Base-by-base conservation (phyloP, 1,284 basidiomycete species). In the Neotropicomus parvogracilis region DNA sequence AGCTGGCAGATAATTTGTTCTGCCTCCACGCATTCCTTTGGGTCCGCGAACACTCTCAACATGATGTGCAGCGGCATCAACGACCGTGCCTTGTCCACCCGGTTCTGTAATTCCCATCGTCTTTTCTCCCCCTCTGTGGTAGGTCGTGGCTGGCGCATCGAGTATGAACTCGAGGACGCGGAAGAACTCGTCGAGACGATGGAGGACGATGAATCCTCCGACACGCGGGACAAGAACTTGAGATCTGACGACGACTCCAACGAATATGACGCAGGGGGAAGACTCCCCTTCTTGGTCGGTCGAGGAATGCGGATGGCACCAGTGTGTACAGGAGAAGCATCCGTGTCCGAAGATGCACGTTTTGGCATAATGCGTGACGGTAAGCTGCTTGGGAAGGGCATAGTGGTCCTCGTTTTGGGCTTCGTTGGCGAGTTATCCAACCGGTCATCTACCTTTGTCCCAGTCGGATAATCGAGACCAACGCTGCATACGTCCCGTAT, bases 21-120 rank as follows among this genome's bases (percentile, higher is more conserved):
- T 19, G 74, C 75, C 62, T 88, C 86, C 7, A 78, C 70, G 57
- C 86, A 88, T 54, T 90, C 85, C 50, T 60, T 65, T 7, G 87
- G 82, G 33, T 78, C 64, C 54, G 77, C 73, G 59, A 90, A 90
- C 17, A 89, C 64, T 39, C 84, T 73, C 60, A 90, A 64, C 13
- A 70, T 66, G 10, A 87, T 71, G 49, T 77, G 68, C 24, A 63
- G 58, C 12, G 83, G 81, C 52, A 85, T 75, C 56, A 72, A 64
- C 44, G 69, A 68, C 46, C 83, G 69, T 19, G 84, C 85, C 47
- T 69, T 70, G 65, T 79, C 79, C 44, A 88, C 74, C 32, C 86
- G 68, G 53, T 65, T 65, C 67, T 87, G 83, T 53, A 89, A 57
- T 21, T 81, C 79, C 42, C 65, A 58, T 49, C 77, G 69, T 63